phyloP scores from a whole-genome alignment of 164 flowering plant genomes.

The Tinospora cordifolia region DNA sequence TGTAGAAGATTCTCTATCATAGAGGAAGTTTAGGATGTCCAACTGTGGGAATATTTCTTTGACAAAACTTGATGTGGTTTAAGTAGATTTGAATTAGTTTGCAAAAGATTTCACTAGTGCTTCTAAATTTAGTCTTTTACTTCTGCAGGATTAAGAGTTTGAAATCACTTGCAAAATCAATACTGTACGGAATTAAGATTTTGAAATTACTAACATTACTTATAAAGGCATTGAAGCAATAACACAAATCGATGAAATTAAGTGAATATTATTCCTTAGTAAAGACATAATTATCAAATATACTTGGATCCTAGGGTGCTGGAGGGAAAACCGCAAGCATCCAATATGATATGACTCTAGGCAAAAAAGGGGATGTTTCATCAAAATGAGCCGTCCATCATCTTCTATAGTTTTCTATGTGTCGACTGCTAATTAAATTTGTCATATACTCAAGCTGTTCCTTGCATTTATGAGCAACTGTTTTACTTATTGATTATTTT shows the following conservation, averaged over 20 bases:
- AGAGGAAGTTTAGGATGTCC: constrained; percentile 86
- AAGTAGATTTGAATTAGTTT: constrained; percentile 83
- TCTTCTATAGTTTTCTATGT: not conserved
- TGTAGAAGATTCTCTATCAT: constrained; percentile 83
- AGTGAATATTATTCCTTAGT: not conserved
- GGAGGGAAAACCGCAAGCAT: not conserved
- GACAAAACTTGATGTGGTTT: constrained; percentile 92
- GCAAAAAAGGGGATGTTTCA: not conserved
- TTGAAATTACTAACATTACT: not conserved
- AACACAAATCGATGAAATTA: not conserved
- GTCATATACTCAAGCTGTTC: not conserved
- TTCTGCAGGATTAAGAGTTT: not conserved
- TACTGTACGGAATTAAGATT: not conserved
- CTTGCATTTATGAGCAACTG: not conserved
- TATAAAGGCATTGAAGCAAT: not conserved
- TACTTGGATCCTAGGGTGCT: too few species aligned
- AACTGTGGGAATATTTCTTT: constrained; percentile 72
- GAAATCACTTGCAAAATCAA: too few species aligned
- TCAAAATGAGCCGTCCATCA: not conserved
- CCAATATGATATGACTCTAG: too few species aligned
- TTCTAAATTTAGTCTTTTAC: constrained; percentile 93
- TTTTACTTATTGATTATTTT: not conserved
- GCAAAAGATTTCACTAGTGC: constrained; percentile 85
- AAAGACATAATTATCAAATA: not conserved
- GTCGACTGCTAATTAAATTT: not conserved